Evolutionary conservation across 768 basidiomycete species (phyloP), one percentile per base, ranked within the genome.

Genomic region (Guyanaporus albipodus): DNA sequence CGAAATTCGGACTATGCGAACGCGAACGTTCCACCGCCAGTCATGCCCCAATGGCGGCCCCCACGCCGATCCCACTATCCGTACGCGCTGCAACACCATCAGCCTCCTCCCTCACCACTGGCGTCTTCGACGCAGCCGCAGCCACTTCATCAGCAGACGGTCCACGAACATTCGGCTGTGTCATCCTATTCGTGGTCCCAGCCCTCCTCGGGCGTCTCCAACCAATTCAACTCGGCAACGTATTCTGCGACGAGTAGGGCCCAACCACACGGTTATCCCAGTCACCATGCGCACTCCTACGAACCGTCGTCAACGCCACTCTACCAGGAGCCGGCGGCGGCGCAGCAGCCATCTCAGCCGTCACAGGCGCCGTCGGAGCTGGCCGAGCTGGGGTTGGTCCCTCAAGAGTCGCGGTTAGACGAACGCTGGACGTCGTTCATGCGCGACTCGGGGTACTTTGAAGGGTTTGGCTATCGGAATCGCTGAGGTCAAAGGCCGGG

Each of bases 351-450:
- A 3, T 51, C 58, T 1, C 38, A 42, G 17, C 50, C 34, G 14
- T 52, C 54, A 8, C 49, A 42, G 7, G 58, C 67, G 15, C 61
- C 67, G 22, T 56, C 72, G 15, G 79, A 81, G 42, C 65, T 85
- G 15, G 75, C 79, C 0, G 73, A 79, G 44, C 70, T 86, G 4
- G 85, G 85, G 7, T 66, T 86, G 21, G 79, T 80, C 5, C 68
- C 81, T 9, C 68, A 77, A 19, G 75, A 75, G 48, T 77, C 78
- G 35, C 66, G 77, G 29, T 56, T 82, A 31, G 78, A 79, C 41
- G 77, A 78, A 56, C 67, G 78, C 19, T 83, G 81, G 81, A 74
- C 74, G 44, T 75, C 74, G 23, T 82, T 83, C 55, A 78, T 83
- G 78, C 74, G 76, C 19, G 75, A 81, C 44, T 77, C 75, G 8